Evolutionary conservation across 2,329 filamentous ascomycete species (phyloP), one percentile per base, ranked within the genome.

Genomic region (Phaeosphaeria sp.): DNA sequence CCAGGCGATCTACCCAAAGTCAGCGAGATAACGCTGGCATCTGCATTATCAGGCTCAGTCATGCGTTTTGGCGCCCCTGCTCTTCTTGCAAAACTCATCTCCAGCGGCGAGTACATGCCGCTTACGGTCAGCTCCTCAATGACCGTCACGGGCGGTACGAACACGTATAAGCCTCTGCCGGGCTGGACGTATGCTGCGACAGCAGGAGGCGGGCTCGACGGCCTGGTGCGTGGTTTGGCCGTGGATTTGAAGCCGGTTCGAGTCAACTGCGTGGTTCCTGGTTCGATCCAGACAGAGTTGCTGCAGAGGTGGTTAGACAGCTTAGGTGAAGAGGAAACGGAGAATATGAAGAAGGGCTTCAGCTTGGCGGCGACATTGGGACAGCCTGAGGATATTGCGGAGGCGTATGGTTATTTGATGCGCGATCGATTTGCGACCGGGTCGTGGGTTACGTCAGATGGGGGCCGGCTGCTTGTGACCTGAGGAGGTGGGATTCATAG

Each of bases 391-490:
- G 80, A 82, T 66, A 65, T 77, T 53, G 79, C 79, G 1, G 79
- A 82, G 69, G 74, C 76, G 20, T 82, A 81, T 73, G 63, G 77
- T 3, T 81, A 77, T 63, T 46, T 77, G 10, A 82, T 82, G 80
- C 77, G 74, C 60, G 79, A 81, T 68, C 51, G 63, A 36, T 80
- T 77, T 64, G 70, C 73, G 10, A 80, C 74, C 1, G 80, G 79
- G 0, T 63, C 57, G 11, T 54, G 71, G 25, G 60, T 78, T 7
- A 64, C 65, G 10, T 69, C 68, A 21, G 74, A 80, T 63, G 79
- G 78, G 13, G 79, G 79, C 6, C 72, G 66, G 46, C 52, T 78
- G 52, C 55, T 72, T 61, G 58, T 65, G 6, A 5, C 25, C 9
- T 27, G 25, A 27, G 25, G n/a, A n/a, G n/a, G n/a, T n/a, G n/a